Base-by-base conservation (phyloP, 192 early-diverging fungal species). In the Allomyces macrogynus region DNA sequence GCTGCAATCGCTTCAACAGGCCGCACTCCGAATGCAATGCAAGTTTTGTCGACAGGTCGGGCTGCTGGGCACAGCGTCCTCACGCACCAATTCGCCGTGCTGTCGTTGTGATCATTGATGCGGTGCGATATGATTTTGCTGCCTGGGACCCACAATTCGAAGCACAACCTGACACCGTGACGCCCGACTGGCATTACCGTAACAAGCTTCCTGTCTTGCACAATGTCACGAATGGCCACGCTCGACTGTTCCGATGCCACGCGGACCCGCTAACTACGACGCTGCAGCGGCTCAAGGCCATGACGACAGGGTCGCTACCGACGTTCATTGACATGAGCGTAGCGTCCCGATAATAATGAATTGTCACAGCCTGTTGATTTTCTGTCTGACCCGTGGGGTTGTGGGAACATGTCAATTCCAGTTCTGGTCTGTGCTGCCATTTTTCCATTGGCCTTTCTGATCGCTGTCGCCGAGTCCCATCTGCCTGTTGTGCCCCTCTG, bases 241-340 rank as follows among this genome's bases (percentile, higher is more conserved):
- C 72, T 4, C 65, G 81, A 9, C 70, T 77, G 23, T 75, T 77
- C 32, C 70, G 72, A 60, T 76, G 67, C n/a, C 66, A 69, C 5
- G 76, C 78, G 1, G 82, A 84, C 69, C 80, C 82, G 11, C 80
- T 81, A 22, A 84, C 82, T 1, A 83, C 82, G 7, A 84, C 80
- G 14, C 71, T 83, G 63, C 82, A 84, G 73, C 67, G 82, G 8
- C 68, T 84, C 60, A 83, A 80, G 66, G 82, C 78, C 16, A 60
- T 84, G n/a, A 75, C 72, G 10, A 84, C 82, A 12, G 82, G 82
- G 5, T 72, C 80, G 12, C 69, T 84, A 22, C 82, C 82, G 7
- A 84, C 82, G 0, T 77, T 84, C 65, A 76, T 84, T 10, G 82
- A 84, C 60, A 74, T 75, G 14, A 79, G 82, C 23, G 69, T n/a